Base-by-base conservation (phyloP, 1,139 yeast genomes). In the Suhomyces anneliseae region DNA sequence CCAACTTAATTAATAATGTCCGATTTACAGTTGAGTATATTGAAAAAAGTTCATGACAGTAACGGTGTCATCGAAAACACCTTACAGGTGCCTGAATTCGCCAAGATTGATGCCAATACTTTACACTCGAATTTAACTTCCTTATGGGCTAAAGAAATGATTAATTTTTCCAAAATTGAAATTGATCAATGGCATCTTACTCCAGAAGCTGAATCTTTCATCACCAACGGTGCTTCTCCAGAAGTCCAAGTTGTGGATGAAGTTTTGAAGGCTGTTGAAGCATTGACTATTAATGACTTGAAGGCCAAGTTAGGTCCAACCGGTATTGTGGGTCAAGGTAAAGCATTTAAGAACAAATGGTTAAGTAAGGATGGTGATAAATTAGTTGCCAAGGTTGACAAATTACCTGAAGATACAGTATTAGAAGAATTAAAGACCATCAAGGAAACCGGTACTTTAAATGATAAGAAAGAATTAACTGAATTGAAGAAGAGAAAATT, bases 341-440 rank as follows among this genome's bases (percentile, higher is more conserved):
- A 92, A 62, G 99, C 98, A n/a, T 93, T 93, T 79, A 93, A 90
- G 71, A 92, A 92, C 68, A 96, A 96, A 43, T 93, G 99, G 99
- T 84, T 93, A 60, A 73, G 81, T 56, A 93, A 93, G 68, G 87
- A 86, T 54, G 96, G 95, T 45, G 96, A 88, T 58, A 82, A 76
- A 61, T 78, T 93, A 57, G 80, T 88, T 43, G 72, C 90, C 26
- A 82, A 78, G 66, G 76, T 78, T 9, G 57, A 61, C 33, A 64
- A 66, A 44, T 61, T 75, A 49, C 92, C 92, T 29, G 70, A 67
- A 32, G 97, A 90, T 67, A 69, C 72, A 37, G 90, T 95, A 12
- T 85, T 84, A 46, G 74, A 72, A 24, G 82, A 85, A 56, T 78
- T 95, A 57, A 72, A 75, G 58, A 74, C 78, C 51, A 83, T 92